phyloP scores from a whole-genome alignment of 2,329 filamentous ascomycete species.

The Fusarium torulosum region DNA sequence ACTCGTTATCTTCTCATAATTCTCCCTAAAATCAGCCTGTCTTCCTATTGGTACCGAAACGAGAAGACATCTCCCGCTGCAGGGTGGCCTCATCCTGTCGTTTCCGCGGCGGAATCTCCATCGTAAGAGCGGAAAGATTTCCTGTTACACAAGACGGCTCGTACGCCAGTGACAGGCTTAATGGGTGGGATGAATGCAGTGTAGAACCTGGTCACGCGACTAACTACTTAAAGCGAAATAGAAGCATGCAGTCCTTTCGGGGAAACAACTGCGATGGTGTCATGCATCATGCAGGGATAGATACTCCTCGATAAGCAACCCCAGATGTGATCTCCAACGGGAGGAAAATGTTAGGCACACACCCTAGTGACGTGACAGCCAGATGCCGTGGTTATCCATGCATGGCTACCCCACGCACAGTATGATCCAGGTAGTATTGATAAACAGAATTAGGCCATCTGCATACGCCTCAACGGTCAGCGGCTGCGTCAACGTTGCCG shows the following conservation, averaged over 20 bases:
- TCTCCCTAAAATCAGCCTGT: too few species aligned
- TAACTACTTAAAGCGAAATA: not conserved
- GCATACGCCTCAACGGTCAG: not conserved
- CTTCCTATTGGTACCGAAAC: too few species aligned
- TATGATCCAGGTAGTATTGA: not conserved
- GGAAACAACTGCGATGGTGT: not conserved
- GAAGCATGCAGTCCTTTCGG: not conserved
- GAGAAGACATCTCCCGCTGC: too few species aligned
- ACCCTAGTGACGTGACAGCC: too few species aligned
- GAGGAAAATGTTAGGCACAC: not conserved
- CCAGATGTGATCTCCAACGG: not conserved
- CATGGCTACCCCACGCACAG: not conserved
- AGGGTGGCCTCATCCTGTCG: too few species aligned
- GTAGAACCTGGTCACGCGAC: not conserved
- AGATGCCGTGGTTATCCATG: too few species aligned
- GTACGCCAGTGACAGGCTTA: not conserved
- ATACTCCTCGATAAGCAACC: not conserved
- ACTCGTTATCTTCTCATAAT: too few species aligned
- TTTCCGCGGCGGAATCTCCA: too few species aligned
- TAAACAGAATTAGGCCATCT: not conserved
- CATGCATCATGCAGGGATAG: not conserved
- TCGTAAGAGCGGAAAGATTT: too few species aligned
- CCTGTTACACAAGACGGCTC: too few species aligned
- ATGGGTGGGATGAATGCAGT: not conserved
- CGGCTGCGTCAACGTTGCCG: not conserved